phyloP scores from a whole-genome alignment of 1,139 yeast genomes.

The Sugiyamaella sp. region DNA sequence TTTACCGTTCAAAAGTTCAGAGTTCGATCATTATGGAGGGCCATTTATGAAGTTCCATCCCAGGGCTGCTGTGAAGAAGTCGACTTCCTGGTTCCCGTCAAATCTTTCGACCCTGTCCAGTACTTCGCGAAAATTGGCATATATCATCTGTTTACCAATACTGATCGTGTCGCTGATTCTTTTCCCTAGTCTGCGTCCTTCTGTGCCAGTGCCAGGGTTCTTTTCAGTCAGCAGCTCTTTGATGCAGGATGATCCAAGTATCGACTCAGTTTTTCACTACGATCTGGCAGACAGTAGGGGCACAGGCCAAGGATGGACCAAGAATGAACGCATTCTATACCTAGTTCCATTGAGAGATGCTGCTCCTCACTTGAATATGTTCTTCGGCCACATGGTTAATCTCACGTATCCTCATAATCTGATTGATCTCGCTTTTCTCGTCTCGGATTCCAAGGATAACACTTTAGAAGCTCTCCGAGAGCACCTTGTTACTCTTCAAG shows the following conservation, averaged over 20 bases:
- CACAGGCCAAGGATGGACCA: conserved; percentile 58
- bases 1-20: conserved; percentile 37
- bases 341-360: conserved; percentile 76
- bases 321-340: conserved; percentile 59
- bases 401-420: conserved; percentile 68
- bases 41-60: conserved; percentile 22
- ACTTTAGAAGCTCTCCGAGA: conserved; percentile 55
- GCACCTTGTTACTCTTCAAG: conserved; percentile 53
- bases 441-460: conserved; percentile 69
- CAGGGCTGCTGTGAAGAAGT: conserved; percentile 9
- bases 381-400: conserved; percentile 60
- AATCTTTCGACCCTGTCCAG: background rate
- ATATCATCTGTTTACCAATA: conserved; percentile 23
- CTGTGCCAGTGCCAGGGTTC: conserved; percentile 17
- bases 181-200: conserved; percentile 21
- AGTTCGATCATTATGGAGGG: conserved; percentile 34
- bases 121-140: conserved; percentile 5
- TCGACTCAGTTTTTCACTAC: conserved; percentile 54
- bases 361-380: conserved; percentile 66
- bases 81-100: conserved; percentile 6
- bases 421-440: conserved; percentile 65
- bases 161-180: conserved; percentile 22
- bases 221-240: conserved; percentile 5
- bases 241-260: conserved; percentile 35
- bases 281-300: conserved; percentile 57